Evolutionary conservation across 768 basidiomycete species (phyloP).

Genomic region (Amanita rimosa): DNA sequence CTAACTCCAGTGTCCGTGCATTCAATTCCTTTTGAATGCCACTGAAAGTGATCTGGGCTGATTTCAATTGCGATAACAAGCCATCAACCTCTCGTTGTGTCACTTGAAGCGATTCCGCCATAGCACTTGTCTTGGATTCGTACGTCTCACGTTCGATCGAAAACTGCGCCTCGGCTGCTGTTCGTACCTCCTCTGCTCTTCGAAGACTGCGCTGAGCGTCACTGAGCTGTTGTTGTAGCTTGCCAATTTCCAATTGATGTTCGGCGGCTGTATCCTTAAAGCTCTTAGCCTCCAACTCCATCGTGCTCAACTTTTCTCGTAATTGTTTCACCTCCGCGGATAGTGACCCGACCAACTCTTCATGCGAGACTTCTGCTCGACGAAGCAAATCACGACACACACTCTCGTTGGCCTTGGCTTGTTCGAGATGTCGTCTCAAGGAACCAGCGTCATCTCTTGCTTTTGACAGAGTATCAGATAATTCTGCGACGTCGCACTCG

Average conservation of each 20-base stretch:
- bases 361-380: not conserved
- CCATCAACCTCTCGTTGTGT: constrained; percentile 9
- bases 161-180: not conserved
- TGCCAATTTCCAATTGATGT: constrained; percentile 4
- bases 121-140: constrained; percentile 4
- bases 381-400: not conserved
- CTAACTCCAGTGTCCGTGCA: constrained; percentile 4
- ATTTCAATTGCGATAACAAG: constrained; percentile 8
- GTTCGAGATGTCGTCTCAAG: not conserved
- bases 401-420: not conserved
- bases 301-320: not conserved
- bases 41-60: not conserved
- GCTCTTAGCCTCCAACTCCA: constrained; percentile 5
- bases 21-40: constrained; percentile 6
- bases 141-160: constrained; percentile 1
- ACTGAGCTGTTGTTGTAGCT: constrained; percentile 7
- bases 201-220: not conserved
- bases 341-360: not conserved
- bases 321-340: constrained; percentile 5
- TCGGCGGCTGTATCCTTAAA: constrained; percentile 1
- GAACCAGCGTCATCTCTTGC: not conserved
- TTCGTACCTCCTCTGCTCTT: not conserved
- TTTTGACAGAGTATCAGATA: not conserved
- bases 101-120: constrained; percentile 5
- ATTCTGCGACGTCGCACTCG: not conserved